phyloP scores from a whole-genome alignment of 352 stramenopile genomes.

The Pilasporangium apinafurcum region DNA sequence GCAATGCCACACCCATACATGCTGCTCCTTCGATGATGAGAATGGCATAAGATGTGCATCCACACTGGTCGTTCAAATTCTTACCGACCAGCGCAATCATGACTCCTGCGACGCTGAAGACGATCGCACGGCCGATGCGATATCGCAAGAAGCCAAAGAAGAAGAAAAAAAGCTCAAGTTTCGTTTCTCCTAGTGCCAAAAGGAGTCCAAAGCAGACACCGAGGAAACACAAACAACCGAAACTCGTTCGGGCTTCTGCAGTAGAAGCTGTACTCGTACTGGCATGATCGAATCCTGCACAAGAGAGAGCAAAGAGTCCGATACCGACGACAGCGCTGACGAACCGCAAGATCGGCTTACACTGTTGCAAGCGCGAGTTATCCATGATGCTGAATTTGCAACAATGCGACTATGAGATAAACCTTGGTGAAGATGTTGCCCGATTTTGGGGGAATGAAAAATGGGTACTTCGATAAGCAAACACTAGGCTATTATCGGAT shows the following conservation, averaged over 20 bases:
- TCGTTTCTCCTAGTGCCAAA: slow-evolving; percentile 49
- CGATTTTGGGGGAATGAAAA: too few species aligned
- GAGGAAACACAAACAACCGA: slow-evolving; percentile 72
- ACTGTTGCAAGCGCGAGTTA: too few species aligned
- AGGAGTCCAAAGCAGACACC: slow-evolving; percentile 56
- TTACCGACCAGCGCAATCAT: slow-evolving; percentile 59
- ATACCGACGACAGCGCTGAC: slow-evolving; percentile 22
- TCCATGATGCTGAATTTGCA: too few species aligned
- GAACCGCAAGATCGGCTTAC: slow-evolving; percentile 35
- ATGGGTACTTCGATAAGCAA: too few species aligned
- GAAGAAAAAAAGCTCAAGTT: slow-evolving; percentile 68
- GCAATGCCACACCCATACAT: slow-evolving; percentile 29
- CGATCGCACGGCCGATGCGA: slow-evolving; percentile 41
- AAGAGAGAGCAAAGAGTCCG: slow-evolving; percentile 35
- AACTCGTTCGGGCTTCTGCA: slow-evolving; percentile 45
- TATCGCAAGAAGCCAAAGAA: slow-evolving; percentile 81
- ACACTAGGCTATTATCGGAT: too few species aligned
- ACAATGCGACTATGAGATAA: too few species aligned
- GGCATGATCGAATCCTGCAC: slow-evolving; percentile 43
- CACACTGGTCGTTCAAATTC: slow-evolving; percentile 41
- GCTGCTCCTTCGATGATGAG: slow-evolving; percentile 48
- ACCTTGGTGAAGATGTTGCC: too few species aligned
- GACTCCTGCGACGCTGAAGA: slow-evolving; percentile 54
- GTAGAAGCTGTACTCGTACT: slow-evolving; percentile 12
- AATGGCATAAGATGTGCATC: slow-evolving; percentile 38